Evolutionary conservation across 768 basidiomycete genomes (phyloP).

Genomic region (Tubosaeta sp.): DNA sequence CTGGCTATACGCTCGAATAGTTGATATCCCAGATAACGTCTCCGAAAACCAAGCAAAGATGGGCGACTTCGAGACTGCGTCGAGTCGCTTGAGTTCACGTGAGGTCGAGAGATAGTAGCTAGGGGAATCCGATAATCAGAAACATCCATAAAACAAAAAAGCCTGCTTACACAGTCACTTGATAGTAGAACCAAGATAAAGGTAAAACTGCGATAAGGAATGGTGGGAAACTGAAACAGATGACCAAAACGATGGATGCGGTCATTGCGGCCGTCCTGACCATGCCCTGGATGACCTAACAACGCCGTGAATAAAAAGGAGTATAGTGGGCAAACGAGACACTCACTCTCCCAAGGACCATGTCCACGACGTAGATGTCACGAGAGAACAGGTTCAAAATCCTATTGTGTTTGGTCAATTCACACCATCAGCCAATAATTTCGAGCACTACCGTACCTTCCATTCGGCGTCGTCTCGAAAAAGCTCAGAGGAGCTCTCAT

Average conservation of each 20-base stretch:
- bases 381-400: slow-evolving; percentile 90
- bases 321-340: not conserved
- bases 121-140: not conserved
- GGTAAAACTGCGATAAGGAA: slow-evolving; percentile 79
- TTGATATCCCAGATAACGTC: slow-evolving; percentile 68
- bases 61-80: slow-evolving; percentile 84
- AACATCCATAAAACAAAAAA: not conserved
- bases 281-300: slow-evolving; percentile 60
- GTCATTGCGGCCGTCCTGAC: slow-evolving; percentile 60
- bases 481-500: slow-evolving; percentile 82
- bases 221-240: slow-evolving; percentile 76
- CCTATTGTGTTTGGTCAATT: slow-evolving; percentile 32
- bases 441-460: slow-evolving; percentile 46
- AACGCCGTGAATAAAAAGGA: not conserved
- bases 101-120: slow-evolving; percentile 88
- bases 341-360: slow-evolving; percentile 63
- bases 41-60: slow-evolving; percentile 91
- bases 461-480: slow-evolving; percentile 87
- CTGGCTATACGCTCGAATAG: slow-evolving; percentile 78
- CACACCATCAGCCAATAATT: not conserved
- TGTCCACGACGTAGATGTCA: slow-evolving; percentile 84
- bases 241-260: slow-evolving; percentile 63
- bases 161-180: slow-evolving; percentile 67
- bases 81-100: slow-evolving; percentile 83
- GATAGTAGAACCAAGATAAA: slow-evolving; percentile 71